phyloP scores from a whole-genome alignment of 768 basidiomycete genomes.

The Postia placenta region DNA sequence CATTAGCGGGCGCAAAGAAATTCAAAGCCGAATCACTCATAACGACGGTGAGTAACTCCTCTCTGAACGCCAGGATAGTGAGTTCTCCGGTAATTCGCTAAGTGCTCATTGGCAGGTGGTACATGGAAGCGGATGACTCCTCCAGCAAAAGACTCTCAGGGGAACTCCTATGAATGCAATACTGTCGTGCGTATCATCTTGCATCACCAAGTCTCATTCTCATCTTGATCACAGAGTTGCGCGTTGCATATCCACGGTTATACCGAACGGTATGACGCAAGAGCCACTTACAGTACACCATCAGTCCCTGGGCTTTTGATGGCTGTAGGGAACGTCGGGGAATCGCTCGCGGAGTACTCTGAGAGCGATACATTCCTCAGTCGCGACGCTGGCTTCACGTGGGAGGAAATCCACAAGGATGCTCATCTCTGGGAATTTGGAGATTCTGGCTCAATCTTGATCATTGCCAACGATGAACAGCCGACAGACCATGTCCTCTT shows the following conservation, averaged over 20 bases:
- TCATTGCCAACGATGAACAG: constrained; percentile 94
- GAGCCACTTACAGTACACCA: constrained; percentile 91
- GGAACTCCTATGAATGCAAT: constrained; percentile 63
- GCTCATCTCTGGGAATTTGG: constrained; percentile 98
- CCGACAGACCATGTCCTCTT: constrained; percentile 86
- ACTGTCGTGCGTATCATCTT: constrained; percentile 43
- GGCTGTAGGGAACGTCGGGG: constrained; percentile 95
- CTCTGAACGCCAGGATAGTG: background rate
- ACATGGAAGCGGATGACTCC: constrained; percentile 82
- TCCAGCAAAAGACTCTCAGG: constrained; percentile 70
- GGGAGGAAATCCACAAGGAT: constrained; percentile 98
- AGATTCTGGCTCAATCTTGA: constrained; percentile 89
- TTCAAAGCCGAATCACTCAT: constrained; percentile 89
- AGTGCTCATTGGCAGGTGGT: constrained; percentile 47
- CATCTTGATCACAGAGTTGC: constrained; percentile 52
- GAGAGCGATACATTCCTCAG: constrained; percentile 95
- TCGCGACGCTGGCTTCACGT: constrained; percentile 94
- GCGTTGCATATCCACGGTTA: constrained; percentile 91
- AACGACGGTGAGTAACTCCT: constrained; percentile 70
- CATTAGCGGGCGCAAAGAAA: constrained; percentile 61
- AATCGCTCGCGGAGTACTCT: constrained; percentile 68
- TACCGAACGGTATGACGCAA: constrained; percentile 85
- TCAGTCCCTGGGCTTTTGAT: constrained; percentile 90
- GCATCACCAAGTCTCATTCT: background rate
- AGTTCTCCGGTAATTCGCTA: constrained; percentile 2